Percentiles rank a stretch among this genome's conserved stretches.
Evolutionary conservation across 768 basidiomycete genomes (phyloP).

Genomic region (Macrolepiota albuminosa): DNA sequence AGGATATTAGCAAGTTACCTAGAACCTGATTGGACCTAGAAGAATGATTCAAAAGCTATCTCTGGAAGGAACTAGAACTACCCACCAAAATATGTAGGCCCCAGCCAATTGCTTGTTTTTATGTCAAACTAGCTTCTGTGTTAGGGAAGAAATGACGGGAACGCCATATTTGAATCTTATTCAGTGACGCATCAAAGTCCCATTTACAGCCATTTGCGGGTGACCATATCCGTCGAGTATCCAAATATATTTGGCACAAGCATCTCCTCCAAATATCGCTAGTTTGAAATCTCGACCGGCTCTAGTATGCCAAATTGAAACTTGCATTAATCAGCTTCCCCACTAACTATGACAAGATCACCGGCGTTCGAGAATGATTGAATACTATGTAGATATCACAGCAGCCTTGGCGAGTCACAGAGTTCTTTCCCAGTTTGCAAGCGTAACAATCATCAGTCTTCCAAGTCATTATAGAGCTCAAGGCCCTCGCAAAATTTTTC

Average conservation of each 20-base stretch:
- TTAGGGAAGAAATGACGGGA: too few relatives aligned
- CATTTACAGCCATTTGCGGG: too few relatives aligned
- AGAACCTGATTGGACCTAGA: background rate
- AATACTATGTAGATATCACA: background rate
- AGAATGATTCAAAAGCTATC: background rate
- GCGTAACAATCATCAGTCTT: background rate
- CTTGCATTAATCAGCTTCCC: background rate
- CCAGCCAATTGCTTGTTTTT: background rate
- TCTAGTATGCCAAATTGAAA: too few relatives aligned
- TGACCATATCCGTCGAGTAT: background rate
- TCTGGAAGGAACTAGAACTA: background rate
- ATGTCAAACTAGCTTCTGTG: background rate
- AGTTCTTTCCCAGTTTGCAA: background rate
- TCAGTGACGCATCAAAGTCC: too few relatives aligned
- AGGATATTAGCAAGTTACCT: background rate
- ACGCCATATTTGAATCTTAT: too few relatives aligned
- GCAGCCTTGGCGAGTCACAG: background rate
- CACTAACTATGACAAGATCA: background rate
- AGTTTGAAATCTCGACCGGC: background rate
- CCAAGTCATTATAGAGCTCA: background rate
- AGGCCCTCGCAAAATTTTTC: background rate
- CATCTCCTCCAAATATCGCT: background rate
- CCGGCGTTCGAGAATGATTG: background rate
- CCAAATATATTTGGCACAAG: background rate
- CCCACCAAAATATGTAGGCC: background rate